Evolutionary conservation across 768 basidiomycete genomes (phyloP), one percentile per base, ranked within the genome.

Genomic region (Boletus pseudo-olivaceus): DNA sequence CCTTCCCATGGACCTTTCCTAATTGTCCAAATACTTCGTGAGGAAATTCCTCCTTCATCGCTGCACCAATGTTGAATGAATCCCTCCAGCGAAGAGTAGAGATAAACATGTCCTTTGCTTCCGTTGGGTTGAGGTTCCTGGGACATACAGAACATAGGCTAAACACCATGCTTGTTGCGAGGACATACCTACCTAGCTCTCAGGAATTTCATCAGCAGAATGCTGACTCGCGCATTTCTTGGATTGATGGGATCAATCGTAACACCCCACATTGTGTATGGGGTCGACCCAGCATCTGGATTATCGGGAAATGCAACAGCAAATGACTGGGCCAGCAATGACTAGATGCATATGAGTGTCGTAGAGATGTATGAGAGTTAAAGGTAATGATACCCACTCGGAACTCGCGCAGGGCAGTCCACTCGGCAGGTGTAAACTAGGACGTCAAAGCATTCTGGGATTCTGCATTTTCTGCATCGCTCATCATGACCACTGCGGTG

Each of bases 141-240:
- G 17, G 30, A 33, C 23, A n/a, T 9, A 38, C n/a, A 34, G 0
- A 14, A 2, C 1, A 19, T 39, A 23, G 19, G 9, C 10, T n/a
- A 23, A 49, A 34, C 1, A 15, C 15, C 15, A 32, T 5, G 5
- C 32, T 29, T 14, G 9, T n/a, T 19, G 23, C 26, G 38, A 23
- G 38, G 38, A 27, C 33, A 10, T 32, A 41, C 68, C 34, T 61
- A 84, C 87, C 87, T 81, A 5, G 90, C 90, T 53, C 87, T 79
- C 30, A 90, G 72, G 74, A 92, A 93, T 65, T 92, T 91, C 80
- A 91, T 82, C 35, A 93, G 75, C 9, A 92, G 63, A 32, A 92
- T 88, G 62, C 87, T 90, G 54, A 82, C 81, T 8, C 81, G 79
- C 1, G 88, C 83, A 65, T 89, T 80, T 44, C 62, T 63, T 12